Percentiles rank a stretch among this genome's conserved stretches.
phyloP scores from a whole-genome alignment of 2,329 filamentous ascomycete species.

The Bipolaris bicolor region DNA sequence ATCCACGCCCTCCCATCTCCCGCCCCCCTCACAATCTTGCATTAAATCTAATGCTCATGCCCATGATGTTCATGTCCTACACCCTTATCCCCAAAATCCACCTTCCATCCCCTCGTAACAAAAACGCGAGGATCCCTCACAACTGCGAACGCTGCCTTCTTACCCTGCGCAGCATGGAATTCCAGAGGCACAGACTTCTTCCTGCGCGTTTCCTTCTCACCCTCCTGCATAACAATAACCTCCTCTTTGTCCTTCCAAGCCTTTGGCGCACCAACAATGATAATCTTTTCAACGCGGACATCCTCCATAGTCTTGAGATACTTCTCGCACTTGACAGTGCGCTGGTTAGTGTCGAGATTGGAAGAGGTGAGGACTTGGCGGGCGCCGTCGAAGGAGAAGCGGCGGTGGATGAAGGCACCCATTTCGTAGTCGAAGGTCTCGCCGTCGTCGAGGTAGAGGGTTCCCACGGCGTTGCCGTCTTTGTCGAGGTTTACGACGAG shows the following conservation, averaged over 20 bases:
- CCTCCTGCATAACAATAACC: constrained; percentile 69
- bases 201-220: constrained; percentile 52
- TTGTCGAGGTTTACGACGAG: constrained; percentile 77
- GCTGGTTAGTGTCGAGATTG: constrained; percentile 51
- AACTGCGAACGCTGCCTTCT: constrained; percentile 67
- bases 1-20: no score
- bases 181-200: constrained; percentile 62
- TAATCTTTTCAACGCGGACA: constrained; percentile 81
- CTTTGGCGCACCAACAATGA: constrained; percentile 79
- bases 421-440: constrained; percentile 87
- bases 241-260: constrained; percentile 71
- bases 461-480: constrained; percentile 75
- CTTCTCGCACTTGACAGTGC: constrained; percentile 68
- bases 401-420: constrained; percentile 86
- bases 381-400: constrained; percentile 68
- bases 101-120: constrained; percentile 70
- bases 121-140: constrained; percentile 67
- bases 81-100: constrained; percentile 55
- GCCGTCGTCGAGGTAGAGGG: constrained; percentile 90
- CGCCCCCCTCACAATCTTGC: no score
- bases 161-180: constrained; percentile 60
- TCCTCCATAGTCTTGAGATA: constrained; percentile 81
- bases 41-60: constrained; percentile 26
- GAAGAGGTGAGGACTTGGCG: constrained; percentile 70
- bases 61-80: constrained; percentile 31